A percentile compares a stretch with the other conserved stretches of the same genome.
These are phyloP conservation scores for Brasenia schreberi DNA, from an alignment of 164 flowering plant species.

Conservation along the genomic window DNA sequence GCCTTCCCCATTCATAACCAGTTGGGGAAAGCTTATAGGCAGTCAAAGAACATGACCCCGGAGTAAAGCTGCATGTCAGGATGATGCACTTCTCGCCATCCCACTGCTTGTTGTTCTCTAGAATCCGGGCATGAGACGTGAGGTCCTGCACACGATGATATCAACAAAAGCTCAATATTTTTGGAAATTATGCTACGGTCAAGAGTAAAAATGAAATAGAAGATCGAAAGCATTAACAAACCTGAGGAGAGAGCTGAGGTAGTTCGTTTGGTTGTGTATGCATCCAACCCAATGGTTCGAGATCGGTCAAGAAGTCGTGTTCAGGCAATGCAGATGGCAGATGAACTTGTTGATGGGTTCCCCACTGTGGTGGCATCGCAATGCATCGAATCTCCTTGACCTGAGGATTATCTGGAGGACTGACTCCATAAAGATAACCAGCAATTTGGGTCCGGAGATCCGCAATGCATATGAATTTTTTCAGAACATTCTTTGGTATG, in stretches of 20 bases:
- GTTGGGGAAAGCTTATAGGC: conserved; percentile 92
- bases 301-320: conserved; percentile 88
- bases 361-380: conserved; percentile 98
- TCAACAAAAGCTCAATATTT: neutral
- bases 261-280: conserved; percentile 99
- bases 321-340: conserved; percentile 91
- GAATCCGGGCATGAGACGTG: conserved; percentile 66
- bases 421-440: conserved; percentile 90
- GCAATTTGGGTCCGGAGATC: conserved; percentile 93
- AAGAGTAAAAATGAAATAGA: too few species aligned
- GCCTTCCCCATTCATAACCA: conserved; percentile 98
- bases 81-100: conserved; percentile 96
- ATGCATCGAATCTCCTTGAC: conserved; percentile 97
- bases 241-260: conserved; percentile 99
- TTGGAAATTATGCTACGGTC: too few species aligned
- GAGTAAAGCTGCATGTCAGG: conserved; percentile 97
- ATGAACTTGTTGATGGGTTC: conserved; percentile 96
- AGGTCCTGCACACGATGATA: conserved; percentile 64
- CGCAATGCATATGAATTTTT: conserved; percentile 97
- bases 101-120: conserved; percentile 95
- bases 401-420: conserved; percentile 99
- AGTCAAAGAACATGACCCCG: conserved; percentile 95
- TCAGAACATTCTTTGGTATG: conserved; percentile 96
- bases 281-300: conserved; percentile 99
- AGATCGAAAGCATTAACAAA: conserved; percentile 5